Conservation (phyloP, 2,329 filamentous ascomycete species). For the Cercospora berteroae region DNA sequence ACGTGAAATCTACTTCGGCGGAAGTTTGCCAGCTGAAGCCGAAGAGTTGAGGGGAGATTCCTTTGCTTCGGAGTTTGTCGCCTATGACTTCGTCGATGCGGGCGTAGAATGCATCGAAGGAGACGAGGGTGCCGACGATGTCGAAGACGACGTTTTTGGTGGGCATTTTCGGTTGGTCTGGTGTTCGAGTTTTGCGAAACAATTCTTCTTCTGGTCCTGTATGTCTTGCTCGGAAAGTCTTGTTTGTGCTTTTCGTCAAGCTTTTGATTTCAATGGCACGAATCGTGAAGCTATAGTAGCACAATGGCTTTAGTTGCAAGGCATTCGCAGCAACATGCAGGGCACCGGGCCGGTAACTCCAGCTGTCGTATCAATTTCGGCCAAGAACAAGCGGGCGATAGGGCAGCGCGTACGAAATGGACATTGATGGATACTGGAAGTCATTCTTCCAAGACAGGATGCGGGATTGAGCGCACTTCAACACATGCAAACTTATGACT, state of each 20-base stretch:
- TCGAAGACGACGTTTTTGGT: conserved; percentile 38
- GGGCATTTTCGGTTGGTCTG: conserved; percentile 8
- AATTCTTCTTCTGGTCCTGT: not conserved
- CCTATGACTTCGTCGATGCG: conserved; percentile 47
- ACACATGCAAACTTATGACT: not conserved
- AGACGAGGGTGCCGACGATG: conserved; percentile 54
- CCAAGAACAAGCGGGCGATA: not conserved
- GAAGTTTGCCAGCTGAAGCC: conserved; percentile 50
- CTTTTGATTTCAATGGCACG: not conserved
- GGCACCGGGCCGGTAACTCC: not conserved
- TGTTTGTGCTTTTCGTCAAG: not conserved
- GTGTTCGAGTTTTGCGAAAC: not conserved
- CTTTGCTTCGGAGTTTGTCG: conserved; percentile 40
- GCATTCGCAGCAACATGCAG: not conserved
- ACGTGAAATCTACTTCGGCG: conserved; percentile 53
- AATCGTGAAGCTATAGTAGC: not conserved
- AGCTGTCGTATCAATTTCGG: not conserved
- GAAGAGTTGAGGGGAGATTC: conserved; percentile 46
- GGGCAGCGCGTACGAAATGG: not conserved
- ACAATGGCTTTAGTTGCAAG: not conserved
- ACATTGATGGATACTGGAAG: not conserved
- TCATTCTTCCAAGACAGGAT: not conserved
- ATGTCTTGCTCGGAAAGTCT: not conserved
- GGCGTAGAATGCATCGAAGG: conserved; percentile 47
- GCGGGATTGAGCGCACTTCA: not conserved